Evolutionary conservation across 176 grass and related monocot species (phyloP).

Genomic region (Triticum aestivum): IWGSC_CS_RefSeq_v2.1 NC_057798.1:640771039-640771538

Average conservation of each 20-base stretch:
- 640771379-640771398: slow-evolving; percentile 98
- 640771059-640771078: background rate
- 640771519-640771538: slow-evolving; percentile 93
- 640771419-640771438: slow-evolving; percentile 93
- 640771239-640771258: background rate
- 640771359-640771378: slow-evolving; percentile 94
- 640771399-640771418: slow-evolving; percentile 85
- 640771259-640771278: slow-evolving; percentile 6
- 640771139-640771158: background rate
- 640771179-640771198: background rate
- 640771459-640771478: slow-evolving; percentile 82
- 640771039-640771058: background rate
- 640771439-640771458: slow-evolving; percentile 86
- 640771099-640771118: background rate
- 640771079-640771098: background rate
- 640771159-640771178: background rate
- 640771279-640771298: background rate
- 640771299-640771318: background rate
- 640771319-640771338: slow-evolving; percentile 57
- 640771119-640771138: slow-evolving; percentile 3
- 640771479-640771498: slow-evolving; percentile 78
- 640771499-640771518: slow-evolving; percentile 91
- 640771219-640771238: background rate
- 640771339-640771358: slow-evolving; percentile 97
- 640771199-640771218: slow-evolving; percentile 10